A percentile compares a stretch with the other conserved stretches of the same genome.
phyloP scores from a whole-genome alignment of 805 yeast species.

The Grigorovia jiainica region DNA sequence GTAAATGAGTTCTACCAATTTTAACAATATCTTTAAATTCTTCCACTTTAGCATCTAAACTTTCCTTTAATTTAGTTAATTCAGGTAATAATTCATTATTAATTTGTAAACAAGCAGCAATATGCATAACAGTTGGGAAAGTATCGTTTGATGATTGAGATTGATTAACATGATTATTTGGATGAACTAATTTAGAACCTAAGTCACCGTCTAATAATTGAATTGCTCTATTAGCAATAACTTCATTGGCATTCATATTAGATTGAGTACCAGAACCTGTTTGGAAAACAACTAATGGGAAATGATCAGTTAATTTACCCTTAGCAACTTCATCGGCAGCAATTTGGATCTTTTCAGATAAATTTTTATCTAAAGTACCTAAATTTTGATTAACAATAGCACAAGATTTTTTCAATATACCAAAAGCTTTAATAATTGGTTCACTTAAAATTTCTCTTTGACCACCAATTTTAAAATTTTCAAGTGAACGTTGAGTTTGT shows the following conservation, averaged over 20 bases:
- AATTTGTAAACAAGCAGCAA: constrained; percentile 93
- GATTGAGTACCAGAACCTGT: constrained; percentile 99
- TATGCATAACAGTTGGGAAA: constrained; percentile 99
- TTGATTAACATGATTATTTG: constrained; percentile 97
- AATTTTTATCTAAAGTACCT: constrained; percentile 76
- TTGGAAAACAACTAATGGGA: constrained; percentile 97
- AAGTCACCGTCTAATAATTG: constrained; percentile 86
- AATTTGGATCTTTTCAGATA: constrained; percentile 75
- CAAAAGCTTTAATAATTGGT: constrained; percentile 86
- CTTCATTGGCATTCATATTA: constrained; percentile 99
- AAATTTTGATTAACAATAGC: constrained; percentile 79
- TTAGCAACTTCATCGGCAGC: constrained; percentile 94
- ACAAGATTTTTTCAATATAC: constrained; percentile 87
- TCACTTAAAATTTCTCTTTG: constrained; percentile 80
- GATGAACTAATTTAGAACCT: constrained; percentile 92
- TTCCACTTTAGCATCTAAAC: constrained; percentile 66
- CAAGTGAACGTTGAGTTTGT: constrained; percentile 88
- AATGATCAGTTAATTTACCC: constrained; percentile 87
- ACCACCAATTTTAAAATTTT: constrained; percentile 95
- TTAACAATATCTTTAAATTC: constrained; percentile 88
- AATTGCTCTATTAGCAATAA: constrained; percentile 95
- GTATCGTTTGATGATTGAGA: constrained; percentile 98
- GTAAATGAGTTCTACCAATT: constrained; percentile 98
- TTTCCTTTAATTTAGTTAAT: constrained; percentile 62
- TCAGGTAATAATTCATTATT: constrained; percentile 68